Evolutionary conservation across 306 rosid species (phyloP).

Genomic region (Prunus davidiana): DNA sequence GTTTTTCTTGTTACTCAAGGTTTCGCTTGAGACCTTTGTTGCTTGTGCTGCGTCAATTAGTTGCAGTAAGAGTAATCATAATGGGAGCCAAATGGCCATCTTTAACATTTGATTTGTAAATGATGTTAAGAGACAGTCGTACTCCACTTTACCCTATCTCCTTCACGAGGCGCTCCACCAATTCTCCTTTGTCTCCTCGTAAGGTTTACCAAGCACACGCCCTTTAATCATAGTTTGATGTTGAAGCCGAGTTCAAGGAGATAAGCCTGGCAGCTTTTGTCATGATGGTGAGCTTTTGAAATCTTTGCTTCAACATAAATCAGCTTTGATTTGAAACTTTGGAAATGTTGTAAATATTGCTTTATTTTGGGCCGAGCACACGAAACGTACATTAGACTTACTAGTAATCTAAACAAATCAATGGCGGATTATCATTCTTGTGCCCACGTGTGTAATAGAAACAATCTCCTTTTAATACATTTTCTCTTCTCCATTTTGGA

Average conservation of each 20-base stretch:
- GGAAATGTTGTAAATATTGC: too few species aligned
- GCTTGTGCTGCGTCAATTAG: too few species aligned
- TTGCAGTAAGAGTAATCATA: not conserved
- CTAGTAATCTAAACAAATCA: too few species aligned
- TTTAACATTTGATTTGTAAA: not conserved
- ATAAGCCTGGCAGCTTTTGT: not conserved
- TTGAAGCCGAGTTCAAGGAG: not conserved
- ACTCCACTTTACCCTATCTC: not conserved
- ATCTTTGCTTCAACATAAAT: not conserved
- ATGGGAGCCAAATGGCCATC: not conserved
- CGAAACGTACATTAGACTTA: too few species aligned
- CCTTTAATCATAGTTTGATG: not conserved
- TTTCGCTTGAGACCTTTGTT: too few species aligned
- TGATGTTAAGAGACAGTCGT: not conserved
- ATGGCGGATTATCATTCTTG: too few species aligned
- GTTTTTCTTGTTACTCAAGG: too few species aligned
- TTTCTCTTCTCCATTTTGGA: too few species aligned
- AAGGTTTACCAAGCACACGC: not conserved
- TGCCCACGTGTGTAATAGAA: too few species aligned
- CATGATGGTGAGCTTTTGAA: not conserved
- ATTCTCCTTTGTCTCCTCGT: not conserved
- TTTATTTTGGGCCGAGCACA: too few species aligned
- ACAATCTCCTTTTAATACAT: too few species aligned
- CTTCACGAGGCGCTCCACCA: not conserved
- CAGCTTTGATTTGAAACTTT: not conserved